Base-by-base conservation (phyloP, 768 basidiomycete genomes). In the Podaxis sp. region DNA sequence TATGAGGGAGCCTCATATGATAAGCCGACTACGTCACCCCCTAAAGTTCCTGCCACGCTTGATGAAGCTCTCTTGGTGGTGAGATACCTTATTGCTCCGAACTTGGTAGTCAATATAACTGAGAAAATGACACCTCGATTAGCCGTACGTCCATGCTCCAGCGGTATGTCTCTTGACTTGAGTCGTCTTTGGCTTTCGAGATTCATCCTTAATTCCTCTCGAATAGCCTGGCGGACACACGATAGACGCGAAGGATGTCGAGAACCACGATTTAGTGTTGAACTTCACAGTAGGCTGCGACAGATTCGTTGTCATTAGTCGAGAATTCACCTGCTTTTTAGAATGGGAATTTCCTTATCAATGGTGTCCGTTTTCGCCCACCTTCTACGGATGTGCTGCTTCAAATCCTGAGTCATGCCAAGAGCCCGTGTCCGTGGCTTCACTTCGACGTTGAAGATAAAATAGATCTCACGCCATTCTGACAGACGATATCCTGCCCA, bases 371-470 rank as follows among this genome's bases (percentile, higher is more conserved):
- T 3, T 75, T 70, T 37, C 59, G 66, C 2, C 66, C 73, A 2
- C 78, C 73, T 7, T 70, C 71, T 4, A 71, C 61, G 1, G 79
- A 79, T 4, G 77, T 79, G 2, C 68, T 81, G 5, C 64, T 81
- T 50, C 80, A 81, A 55, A 64, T 66, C 46, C 38, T 66, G 36
- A 57, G 53, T 29, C 57, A 55, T 9, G 49, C 67, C 22, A 49
- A 37, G 72, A 68, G 69, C 6, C 72, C 78, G 0, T 67, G 73
- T 25, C 64, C 68, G 8, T 13, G 24, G 5, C 40, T 4, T 41
- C 5, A 29, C 4, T 25, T 22, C 27, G 19, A 8, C 7, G 13
- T 29, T 22, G 12, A 6, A 22, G 19, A 5, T n/a, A 50, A 25
- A 4, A 22, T 15, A 24, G 13, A 9, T 5, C 22, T 24, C 8